Conservation (phyloP, 164 flowering plant genomes). For the Vitis riparia region DNA sequence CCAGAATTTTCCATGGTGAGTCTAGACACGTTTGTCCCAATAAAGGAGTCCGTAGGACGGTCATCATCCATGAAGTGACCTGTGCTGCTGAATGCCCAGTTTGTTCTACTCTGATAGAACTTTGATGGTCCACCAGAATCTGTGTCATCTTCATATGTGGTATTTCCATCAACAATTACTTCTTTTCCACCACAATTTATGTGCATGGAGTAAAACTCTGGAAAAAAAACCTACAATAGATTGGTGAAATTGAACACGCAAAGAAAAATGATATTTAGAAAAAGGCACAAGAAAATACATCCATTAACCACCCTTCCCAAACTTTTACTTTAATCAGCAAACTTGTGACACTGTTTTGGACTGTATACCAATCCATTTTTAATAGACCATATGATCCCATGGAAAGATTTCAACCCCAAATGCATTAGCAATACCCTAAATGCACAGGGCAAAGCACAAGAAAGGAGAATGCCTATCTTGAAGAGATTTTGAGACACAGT, state of each 20-base stretch:
- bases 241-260: background rate
- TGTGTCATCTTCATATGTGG: constrained; percentile 30
- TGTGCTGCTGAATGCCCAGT: constrained; percentile 70
- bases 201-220: constrained; percentile 29
- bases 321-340: too few species aligned
- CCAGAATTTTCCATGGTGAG: constrained; percentile 21
- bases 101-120: constrained; percentile 14
- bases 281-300: too few species aligned
- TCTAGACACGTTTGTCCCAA: constrained; percentile 18
- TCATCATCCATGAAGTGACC: constrained; percentile 56
- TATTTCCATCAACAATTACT: constrained; percentile 19
- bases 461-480: too few species aligned
- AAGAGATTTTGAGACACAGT: too few species aligned
- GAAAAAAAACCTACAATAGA: background rate
- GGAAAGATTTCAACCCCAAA: too few species aligned
- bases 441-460: too few species aligned
- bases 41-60: constrained; percentile 10
- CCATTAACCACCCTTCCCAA: too few species aligned
- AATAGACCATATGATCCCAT: too few species aligned
- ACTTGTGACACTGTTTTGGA: too few species aligned
- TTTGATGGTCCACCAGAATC: constrained; percentile 26
- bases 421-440: too few species aligned
- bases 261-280: background rate
- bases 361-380: too few species aligned
- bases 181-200: constrained; percentile 60